Percentiles rank a stretch among this genome's conserved stretches.
These are phyloP conservation scores for Grigorovia humatica DNA, from an alignment of 805 yeast species.

Conservation along the genomic window DNA sequence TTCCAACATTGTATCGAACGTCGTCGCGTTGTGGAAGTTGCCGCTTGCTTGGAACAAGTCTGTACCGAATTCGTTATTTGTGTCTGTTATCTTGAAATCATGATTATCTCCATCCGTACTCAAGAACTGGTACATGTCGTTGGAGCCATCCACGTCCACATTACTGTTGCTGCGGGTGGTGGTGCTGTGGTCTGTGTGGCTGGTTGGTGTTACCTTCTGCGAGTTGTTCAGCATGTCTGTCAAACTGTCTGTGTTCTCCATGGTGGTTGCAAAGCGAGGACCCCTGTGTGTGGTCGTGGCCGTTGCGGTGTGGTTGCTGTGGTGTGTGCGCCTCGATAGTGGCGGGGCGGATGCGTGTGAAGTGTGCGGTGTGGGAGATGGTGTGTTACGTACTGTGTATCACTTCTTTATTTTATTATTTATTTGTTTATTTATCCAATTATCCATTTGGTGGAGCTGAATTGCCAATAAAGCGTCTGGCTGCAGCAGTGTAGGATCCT, in stretches of 20 bases:
- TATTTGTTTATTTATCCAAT: too few species aligned
- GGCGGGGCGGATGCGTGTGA: too few species aligned
- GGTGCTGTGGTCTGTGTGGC: background rate
- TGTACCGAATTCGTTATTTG: background rate
- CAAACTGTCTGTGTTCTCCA: background rate
- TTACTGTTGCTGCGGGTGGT: background rate
- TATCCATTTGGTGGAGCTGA: too few species aligned
- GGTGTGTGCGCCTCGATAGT: background rate
- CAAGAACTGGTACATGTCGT: background rate
- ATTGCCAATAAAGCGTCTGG: too few species aligned
- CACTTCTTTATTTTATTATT: too few species aligned
- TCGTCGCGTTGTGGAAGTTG: background rate
- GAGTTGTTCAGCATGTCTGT: background rate
- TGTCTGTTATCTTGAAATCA: background rate
- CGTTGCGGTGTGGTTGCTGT: background rate
- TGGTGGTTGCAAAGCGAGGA: background rate
- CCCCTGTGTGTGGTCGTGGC: background rate
- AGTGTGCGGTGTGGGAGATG: too few species aligned
- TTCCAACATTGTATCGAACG: conserved; percentile 29
- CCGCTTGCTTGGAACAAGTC: background rate
- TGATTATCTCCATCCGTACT: background rate
- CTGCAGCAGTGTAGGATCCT: too few species aligned
- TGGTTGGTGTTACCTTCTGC: background rate
- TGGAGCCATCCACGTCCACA: background rate
- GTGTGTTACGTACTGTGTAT: too few species aligned